Evolutionary conservation across 2,329 filamentous ascomycete genomes (phyloP), one percentile per base, ranked within the genome.

Genomic region (Ceratocystis cacaofunesta): DNA sequence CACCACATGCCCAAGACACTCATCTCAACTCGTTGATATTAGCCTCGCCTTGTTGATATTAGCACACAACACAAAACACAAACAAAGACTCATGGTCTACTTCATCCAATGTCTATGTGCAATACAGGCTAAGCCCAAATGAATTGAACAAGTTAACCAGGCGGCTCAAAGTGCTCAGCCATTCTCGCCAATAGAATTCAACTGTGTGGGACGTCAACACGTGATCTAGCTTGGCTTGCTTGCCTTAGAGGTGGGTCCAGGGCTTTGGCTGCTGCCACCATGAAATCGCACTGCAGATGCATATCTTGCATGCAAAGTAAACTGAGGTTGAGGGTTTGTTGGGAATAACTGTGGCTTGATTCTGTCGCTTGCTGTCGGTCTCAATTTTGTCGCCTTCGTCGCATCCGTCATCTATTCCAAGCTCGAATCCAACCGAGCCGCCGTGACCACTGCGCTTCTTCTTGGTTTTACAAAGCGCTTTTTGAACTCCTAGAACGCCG

Each of bases 321-420:
- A 36, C 32, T 36, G 8, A 36, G 32, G 32, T 36, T 50, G 44
- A 2, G 32, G 32, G 32, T 8, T 32, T 32, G 32, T 32, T 32
- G 36, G 3, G 36, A 41, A 41, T 41, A 15, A 12, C 36, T 41
- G 12, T 41, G 36, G 36, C 36, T 3, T 36, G 32, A 12, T 36
- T 36, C 32, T 36, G 32, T 36, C 32, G 32, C 52, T 58, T 25
- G 55, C 55, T 50, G 28, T 65, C 64, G 19, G 48, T 69, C 28
- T 66, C 65, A 41, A 82, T 82, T 66, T 85, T 83, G 72, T 82
- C 79, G 68, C 87, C 86, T 72, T 88, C 85, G 73, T 76, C 76
- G 74, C 82, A 81, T 71, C 72, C 72, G 68, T 78, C 77, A 69
- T 77, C 75, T 71, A 75, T 73, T 70, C 72, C 75, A 70, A 71